Conservation (phyloP, 1,284 basidiomycete genomes). For the Pascua sp. region DNA sequence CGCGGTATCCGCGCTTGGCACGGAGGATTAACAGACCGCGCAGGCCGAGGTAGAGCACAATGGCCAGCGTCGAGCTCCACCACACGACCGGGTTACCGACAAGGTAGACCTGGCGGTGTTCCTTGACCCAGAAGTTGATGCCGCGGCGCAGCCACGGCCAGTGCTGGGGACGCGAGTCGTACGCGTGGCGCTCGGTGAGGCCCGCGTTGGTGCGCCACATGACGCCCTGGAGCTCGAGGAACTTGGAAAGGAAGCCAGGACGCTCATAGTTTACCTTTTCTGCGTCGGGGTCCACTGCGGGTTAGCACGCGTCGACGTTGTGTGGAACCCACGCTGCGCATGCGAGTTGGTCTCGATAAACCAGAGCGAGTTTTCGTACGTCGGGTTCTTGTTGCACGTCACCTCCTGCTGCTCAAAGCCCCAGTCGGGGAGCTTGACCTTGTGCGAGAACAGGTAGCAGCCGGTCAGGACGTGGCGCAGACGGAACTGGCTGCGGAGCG, state of each 20-base stretch:
- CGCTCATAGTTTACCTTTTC: slow-evolving; percentile 81
- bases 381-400: slow-evolving; percentile 96
- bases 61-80: slow-evolving; percentile 74
- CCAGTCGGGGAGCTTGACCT: slow-evolving; percentile 96
- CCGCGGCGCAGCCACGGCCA: slow-evolving; percentile 90
- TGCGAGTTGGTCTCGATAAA: slow-evolving; percentile 85
- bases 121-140: slow-evolving; percentile 98
- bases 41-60: slow-evolving; percentile 64
- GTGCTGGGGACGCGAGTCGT: slow-evolving; percentile 81
- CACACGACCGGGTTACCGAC: slow-evolving; percentile 91
- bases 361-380: slow-evolving; percentile 87
- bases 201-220: slow-evolving; percentile 99
- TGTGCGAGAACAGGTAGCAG: slow-evolving; percentile 97
- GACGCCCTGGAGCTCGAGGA: slow-evolving; percentile 84
- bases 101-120: slow-evolving; percentile 90
- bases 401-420: slow-evolving; percentile 96
- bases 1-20: slow-evolving; percentile 82
- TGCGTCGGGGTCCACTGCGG: slow-evolving; percentile 64
- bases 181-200: slow-evolving; percentile 88
- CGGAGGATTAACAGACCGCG: slow-evolving; percentile 79
- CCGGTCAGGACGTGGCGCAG: slow-evolving; percentile 81
- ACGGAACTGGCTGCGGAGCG: slow-evolving; percentile 78
- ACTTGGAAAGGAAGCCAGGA: slow-evolving; percentile 85
- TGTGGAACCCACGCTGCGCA: slow-evolving; percentile 60
- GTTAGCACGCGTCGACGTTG: slow-evolving; percentile 14